Percentiles rank a stretch among this genome's conserved stretches.
phyloP scores from a whole-genome alignment of 192 early-diverging fungal species.

The Coemansia pectinata region DNA sequence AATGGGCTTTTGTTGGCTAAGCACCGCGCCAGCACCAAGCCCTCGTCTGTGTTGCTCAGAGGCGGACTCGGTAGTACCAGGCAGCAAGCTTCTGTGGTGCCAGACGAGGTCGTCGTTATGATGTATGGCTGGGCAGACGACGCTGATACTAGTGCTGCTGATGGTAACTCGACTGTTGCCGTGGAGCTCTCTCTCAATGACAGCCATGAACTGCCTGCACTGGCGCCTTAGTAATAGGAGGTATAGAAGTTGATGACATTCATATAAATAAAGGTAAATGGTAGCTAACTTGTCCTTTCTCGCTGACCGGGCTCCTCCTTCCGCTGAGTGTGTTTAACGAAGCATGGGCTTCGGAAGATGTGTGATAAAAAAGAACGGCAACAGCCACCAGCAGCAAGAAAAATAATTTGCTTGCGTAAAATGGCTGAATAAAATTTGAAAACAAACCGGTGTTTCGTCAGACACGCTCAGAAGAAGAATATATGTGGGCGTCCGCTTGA shows the following conservation, averaged over 20 bases:
- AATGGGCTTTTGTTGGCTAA: conserved; percentile 68
- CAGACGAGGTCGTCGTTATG: conserved; percentile 34
- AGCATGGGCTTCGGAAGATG: neutral
- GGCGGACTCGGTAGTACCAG: conserved; percentile 11
- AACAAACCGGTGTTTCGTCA: neutral
- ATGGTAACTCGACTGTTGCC: conserved; percentile 4
- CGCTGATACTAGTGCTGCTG: conserved; percentile 13
- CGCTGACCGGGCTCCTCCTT: neutral
- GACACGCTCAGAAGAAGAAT: neutral
- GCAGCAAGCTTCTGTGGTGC: neutral
- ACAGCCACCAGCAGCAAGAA: neutral
- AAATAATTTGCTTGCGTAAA: neutral
- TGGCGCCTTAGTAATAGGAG: neutral
- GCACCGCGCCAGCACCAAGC: conserved; percentile 62
- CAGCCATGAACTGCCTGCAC: neutral
- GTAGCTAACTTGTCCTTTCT: neutral
- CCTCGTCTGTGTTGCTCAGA: conserved; percentile 21
- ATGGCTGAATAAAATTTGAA: neutral
- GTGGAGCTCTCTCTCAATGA: conserved; percentile 31
- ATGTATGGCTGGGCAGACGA: conserved; percentile 51
- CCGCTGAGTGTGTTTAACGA: neutral
- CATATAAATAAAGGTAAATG: neutral
- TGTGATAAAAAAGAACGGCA: neutral
- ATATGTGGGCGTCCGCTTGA: neutral
- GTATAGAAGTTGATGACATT: neutral